Percentiles rank a stretch among this genome's conserved stretches.
These are phyloP conservation scores for Colletotrichum salicis DNA, from an alignment of 2,329 filamentous ascomycete genomes.

Conservation along the genomic window DNA sequence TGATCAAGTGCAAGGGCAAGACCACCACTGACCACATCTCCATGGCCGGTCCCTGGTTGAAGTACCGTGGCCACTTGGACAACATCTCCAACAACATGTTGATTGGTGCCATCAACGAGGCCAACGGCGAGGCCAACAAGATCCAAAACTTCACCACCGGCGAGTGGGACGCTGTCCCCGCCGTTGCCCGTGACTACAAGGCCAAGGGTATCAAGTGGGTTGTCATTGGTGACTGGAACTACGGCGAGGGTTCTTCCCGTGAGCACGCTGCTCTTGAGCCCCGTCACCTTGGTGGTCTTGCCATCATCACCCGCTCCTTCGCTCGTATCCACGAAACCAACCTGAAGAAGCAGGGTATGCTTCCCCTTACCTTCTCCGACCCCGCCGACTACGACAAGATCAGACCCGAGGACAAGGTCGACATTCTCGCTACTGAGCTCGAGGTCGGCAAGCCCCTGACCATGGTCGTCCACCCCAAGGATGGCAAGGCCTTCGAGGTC, in stretches of 20 bases:
- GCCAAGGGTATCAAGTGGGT: conserved; percentile 96
- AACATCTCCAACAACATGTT: conserved; percentile 99
- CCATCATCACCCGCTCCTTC: conserved; percentile 95
- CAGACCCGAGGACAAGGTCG: conserved; percentile 88
- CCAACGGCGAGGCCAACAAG: conserved; percentile 98
- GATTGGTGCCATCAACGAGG: conserved; percentile 95
- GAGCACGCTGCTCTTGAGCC: conserved; percentile 99
- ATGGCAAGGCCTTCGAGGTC: conserved; percentile 81
- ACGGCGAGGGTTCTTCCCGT: conserved; percentile 96
- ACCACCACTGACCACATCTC: conserved; percentile 98
- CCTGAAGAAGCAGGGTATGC: conserved; percentile 99
- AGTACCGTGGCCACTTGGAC: conserved; percentile 98
- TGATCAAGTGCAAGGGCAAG: conserved; percentile 97
- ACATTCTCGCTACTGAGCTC: conserved; percentile 88
- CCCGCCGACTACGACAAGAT: conserved; percentile 99
- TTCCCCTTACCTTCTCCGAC: conserved; percentile 94
- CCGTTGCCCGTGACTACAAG: conserved; percentile 98
- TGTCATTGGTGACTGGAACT: conserved; percentile 99
- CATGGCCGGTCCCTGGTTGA: conserved; percentile 96
- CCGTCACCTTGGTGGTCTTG: conserved; percentile 94
- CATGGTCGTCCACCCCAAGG: conserved; percentile 90
- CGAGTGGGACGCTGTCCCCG: conserved; percentile 88
- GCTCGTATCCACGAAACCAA: conserved; percentile 99
- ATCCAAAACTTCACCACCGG: conserved; percentile 89
- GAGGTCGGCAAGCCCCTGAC: conserved; percentile 93